phyloP scores from a whole-genome alignment of 805 yeast species.

The Saccharomycopsis capsularis region DNA sequence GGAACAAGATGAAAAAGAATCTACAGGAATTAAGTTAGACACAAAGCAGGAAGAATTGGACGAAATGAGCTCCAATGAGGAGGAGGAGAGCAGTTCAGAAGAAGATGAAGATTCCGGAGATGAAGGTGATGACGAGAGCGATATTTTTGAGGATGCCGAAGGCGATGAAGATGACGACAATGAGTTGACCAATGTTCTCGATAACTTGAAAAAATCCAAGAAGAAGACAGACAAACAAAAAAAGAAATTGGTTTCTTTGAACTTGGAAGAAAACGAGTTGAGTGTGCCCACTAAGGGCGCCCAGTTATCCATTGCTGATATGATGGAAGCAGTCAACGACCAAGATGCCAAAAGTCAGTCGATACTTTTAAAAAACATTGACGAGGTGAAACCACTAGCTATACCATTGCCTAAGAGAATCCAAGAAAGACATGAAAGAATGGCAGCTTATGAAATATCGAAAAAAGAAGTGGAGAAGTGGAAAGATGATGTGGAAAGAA shows the following conservation, averaged over 20 bases:
- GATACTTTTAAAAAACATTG: slow-evolving; percentile 35
- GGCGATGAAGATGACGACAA: slow-evolving; percentile 36
- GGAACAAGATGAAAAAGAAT: slow-evolving; percentile 24
- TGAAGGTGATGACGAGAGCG: slow-evolving; percentile 27
- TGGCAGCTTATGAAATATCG: slow-evolving; percentile 85
- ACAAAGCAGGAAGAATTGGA: slow-evolving; percentile 21
- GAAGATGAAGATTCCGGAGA: slow-evolving; percentile 26
- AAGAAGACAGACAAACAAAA: slow-evolving; percentile 29
- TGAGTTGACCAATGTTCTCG: slow-evolving; percentile 43
- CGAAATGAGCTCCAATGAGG: slow-evolving; percentile 10
- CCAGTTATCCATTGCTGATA: slow-evolving; percentile 61
- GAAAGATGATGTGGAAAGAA: slow-evolving; percentile 70
- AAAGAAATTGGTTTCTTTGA: slow-evolving; percentile 45
- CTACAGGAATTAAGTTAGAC: slow-evolving; percentile 18
- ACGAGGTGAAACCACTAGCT: slow-evolving; percentile 45
- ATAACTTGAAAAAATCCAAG: slow-evolving; percentile 33
- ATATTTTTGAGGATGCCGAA: slow-evolving; percentile 30
- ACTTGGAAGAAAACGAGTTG: slow-evolving; percentile 61
- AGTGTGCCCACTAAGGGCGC: slow-evolving; percentile 53
- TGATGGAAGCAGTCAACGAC: slow-evolving; percentile 61
- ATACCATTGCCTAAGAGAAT: slow-evolving; percentile 84
- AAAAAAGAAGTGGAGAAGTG: slow-evolving; percentile 82
- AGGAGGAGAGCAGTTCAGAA: neutral
- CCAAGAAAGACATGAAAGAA: slow-evolving; percentile 77
- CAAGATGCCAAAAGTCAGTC: slow-evolving; percentile 44